These are phyloP conservation scores for Trichosporon sp. DNA, from an alignment of 1,284 basidiomycete species.

Conservation along the genomic window DNA sequence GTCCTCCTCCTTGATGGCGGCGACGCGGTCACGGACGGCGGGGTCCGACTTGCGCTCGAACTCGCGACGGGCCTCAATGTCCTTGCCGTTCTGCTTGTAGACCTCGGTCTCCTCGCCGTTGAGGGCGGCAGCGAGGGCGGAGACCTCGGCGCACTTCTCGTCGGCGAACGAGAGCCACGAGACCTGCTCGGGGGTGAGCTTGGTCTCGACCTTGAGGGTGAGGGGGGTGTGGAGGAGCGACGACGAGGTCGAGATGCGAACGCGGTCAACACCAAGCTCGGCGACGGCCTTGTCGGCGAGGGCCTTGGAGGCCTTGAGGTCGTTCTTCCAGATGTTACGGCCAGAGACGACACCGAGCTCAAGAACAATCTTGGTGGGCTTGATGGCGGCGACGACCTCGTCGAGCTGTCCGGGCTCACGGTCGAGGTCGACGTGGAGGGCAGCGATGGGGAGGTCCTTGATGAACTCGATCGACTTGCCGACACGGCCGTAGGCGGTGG, in stretches of 20 bases:
- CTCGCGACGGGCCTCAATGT: conserved; percentile 90
- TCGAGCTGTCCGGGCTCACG: conserved; percentile 89
- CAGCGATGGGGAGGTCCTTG: conserved; percentile 87
- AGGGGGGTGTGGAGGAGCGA: conserved; percentile 98
- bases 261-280: conserved; percentile 75
- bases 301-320: conserved; percentile 79
- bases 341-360: conserved; percentile 97
- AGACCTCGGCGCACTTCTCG: conserved; percentile 92
- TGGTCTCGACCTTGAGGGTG: conserved; percentile 87
- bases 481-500: conserved; percentile 95
- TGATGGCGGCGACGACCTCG: conserved; percentile 74
- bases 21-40: conserved; percentile 90
- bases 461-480: conserved; percentile 86
- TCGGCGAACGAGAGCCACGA: conserved; percentile 99
- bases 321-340: conserved; percentile 99
- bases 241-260: conserved; percentile 92
- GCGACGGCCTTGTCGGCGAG: conserved; percentile 80
- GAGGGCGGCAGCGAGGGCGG: conserved; percentile 75
- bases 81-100: conserved; percentile 80
- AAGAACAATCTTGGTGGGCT: conserved; percentile 72
- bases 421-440: conserved; percentile 95
- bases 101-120: conserved; percentile 72
- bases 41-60: conserved; percentile 96
- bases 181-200: conserved; percentile 83
- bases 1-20: conserved; percentile 81